Base-by-base conservation (phyloP, 306 rosid species). In the Mucuna pruriens region DNA sequence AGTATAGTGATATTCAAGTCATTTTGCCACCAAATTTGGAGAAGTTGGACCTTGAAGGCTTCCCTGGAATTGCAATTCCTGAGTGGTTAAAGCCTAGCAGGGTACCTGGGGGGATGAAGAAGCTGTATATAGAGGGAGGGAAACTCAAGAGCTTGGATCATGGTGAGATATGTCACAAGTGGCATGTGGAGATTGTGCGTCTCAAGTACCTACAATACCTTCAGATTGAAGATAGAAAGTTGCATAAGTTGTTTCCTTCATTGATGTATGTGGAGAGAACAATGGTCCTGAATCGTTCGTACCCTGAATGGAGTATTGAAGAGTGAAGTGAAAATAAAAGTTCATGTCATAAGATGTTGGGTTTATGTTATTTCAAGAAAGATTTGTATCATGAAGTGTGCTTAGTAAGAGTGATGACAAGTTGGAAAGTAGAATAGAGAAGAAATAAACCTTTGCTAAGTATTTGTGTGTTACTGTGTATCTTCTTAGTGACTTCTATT, bases 41-140 rank as follows among this genome's bases (percentile, higher is more conserved):
- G 1, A 75, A 75, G 8, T 4, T 82, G 34, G 9, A 33, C 19
- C 71, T 82, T 69, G 77, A 51, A 33, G 39, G 73, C 64, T 22
- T 71, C 49, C 51, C 84, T 33, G 31, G 5, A 7, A 2, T 2
- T 4, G 1, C 5, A 40, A 0, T 0, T 4, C 77, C 81, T 13
- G 40, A 39, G 1, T 75, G 85, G 72, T 66, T 82, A 26, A 67
- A 22, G 19, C 81, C 85, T 0, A 25, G 45, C 13, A 42, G 23
- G 39, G 11, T 75, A 3, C 76, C 62, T 0, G 1, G 0, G 11
- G 17, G 2, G 0, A 36, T 70, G 73, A 71, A 71, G 68, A 49
- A 38, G 78, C 79, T 83, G 4, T 16, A 62, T 20, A 77, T 83
- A 26, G 62, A 20, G 7, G 86, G 86, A 60, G 86, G 83, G 8